A percentile compares a stretch with the other conserved stretches of the same genome.
Conservation (phyloP, 2,329 filamentous ascomycete species). For the Thielaviopsis ethacetica region DNA sequence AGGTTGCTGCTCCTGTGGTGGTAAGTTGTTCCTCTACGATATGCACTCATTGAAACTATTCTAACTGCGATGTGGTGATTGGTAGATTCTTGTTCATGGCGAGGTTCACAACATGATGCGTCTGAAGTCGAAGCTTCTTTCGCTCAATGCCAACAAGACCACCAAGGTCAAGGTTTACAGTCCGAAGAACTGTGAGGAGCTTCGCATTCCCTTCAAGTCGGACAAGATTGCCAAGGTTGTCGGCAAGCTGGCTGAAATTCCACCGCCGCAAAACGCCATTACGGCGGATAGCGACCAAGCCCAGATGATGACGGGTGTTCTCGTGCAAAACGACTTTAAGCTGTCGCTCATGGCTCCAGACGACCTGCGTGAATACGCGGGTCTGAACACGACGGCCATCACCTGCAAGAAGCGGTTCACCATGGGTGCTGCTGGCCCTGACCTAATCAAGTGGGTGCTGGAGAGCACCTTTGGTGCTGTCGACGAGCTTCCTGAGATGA, state of each 20-base stretch:
- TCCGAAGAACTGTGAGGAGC: conserved; percentile 85
- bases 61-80: neutral
- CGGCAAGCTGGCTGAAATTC: conserved; percentile 71
- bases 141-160: conserved; percentile 69
- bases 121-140: conserved; percentile 82
- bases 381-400: conserved; percentile 89
- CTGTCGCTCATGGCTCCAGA: conserved; percentile 93
- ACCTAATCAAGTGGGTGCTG: conserved; percentile 83
- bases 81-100: conserved; percentile 65
- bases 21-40: conserved; percentile 38
- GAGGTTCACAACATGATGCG: conserved; percentile 98
- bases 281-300: conserved; percentile 19
- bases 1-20: conserved; percentile 80
- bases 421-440: conserved; percentile 73
- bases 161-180: conserved; percentile 83
- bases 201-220: conserved; percentile 85
- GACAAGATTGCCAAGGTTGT: conserved; percentile 96
- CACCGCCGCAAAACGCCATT: conserved; percentile 38
- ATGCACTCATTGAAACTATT: neutral
- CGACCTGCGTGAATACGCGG: conserved; percentile 87
- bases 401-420: conserved; percentile 82
- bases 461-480: conserved; percentile 88
- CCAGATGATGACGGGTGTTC: conserved; percentile 63
- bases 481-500: conserved; percentile 47
- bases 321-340: conserved; percentile 97